Evolutionary conservation across 208 protist species (phyloP), one percentile per base, ranked within the genome.

Genomic region (Trichomonas vaginalis): DNA sequence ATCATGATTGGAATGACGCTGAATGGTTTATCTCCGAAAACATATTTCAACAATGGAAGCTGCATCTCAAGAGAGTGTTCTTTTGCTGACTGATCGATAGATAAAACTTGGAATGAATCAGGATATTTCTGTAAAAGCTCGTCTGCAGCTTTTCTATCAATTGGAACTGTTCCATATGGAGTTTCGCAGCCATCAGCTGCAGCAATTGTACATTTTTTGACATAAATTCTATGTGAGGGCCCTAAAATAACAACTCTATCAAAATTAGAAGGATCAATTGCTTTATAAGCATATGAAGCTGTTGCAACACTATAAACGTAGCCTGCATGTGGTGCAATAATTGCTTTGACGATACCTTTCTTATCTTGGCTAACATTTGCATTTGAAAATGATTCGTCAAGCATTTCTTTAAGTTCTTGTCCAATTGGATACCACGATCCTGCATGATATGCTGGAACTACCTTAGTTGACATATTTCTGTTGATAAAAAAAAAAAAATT

Each of bases 51-150:
- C 39, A 79, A 47, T 37, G 88, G 88, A 37, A 12, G 39, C 32
- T 70, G 17, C 88, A 95, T 95, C n/a, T 95, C 88, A 79, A 95
- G 32, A 14, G 48, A 79, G 21, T 95, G 88, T 42, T 95, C 88
- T 6, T 35, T 39, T 51, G 4, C 45, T 2, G 46, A 40, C 6
- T 12, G 6, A 35, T 35, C 14, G 6, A 12, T 17, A 21, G 17
- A 21, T 15, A 95, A 46, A 35, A 61, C 70, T 70, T 51, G n/a
- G 49, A 95, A 95, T 90, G 42, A 37, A 39, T 90, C 42, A 0
- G 40, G 40, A 48, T 48, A 35, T 42, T 8, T 42, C 12, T 0
- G 14, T 32, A 79, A 8, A 15, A 95, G 47, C 27, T 95, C 9
- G 0, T 95, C 21, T 27, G n/a, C 40, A 21, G 45, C 51, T 40